Evolutionary conservation across 148 eudicot species (phyloP).

Genomic region (Agrostemma githago): DNA sequence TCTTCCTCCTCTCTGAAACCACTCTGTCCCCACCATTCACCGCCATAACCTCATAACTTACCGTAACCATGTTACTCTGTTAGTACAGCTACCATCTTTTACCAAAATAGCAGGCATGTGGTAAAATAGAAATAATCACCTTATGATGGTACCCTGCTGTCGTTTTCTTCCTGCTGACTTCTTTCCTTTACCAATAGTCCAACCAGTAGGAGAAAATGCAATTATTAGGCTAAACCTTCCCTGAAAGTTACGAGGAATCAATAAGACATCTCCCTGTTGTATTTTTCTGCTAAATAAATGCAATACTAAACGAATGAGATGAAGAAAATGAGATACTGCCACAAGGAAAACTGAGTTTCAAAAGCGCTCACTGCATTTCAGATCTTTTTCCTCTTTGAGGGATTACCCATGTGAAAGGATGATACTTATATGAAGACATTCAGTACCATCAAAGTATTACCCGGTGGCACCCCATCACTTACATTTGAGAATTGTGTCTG

Average conservation of each 20-base stretch:
- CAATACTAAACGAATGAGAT: slow-evolving; percentile 7
- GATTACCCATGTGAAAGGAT: not conserved
- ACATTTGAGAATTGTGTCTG: not conserved
- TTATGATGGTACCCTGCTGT: slow-evolving; percentile 94
- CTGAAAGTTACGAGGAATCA: slow-evolving; percentile 36
- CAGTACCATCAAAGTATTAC: not conserved
- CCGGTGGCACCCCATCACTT: not conserved
- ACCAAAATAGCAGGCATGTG: not conserved
- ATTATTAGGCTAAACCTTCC: slow-evolving; percentile 70
- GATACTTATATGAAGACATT: not conserved
- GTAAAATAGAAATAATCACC: slow-evolving; percentile 37
- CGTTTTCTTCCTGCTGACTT: slow-evolving; percentile 77
- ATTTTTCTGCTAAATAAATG: not conserved
- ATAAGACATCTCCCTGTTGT: slow-evolving; percentile 2
- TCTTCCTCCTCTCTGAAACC: no score
- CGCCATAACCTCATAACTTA: no score
- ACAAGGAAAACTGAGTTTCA: not conserved
- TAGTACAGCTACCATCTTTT: no score
- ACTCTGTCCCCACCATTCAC: no score
- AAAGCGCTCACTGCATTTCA: not conserved
- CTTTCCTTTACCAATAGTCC: slow-evolving; percentile 88
- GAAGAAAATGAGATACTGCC: not conserved
- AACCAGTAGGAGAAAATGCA: slow-evolving; percentile 94
- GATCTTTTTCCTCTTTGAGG: not conserved
- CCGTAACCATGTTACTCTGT: no score